Percentiles rank a stretch among this genome's conserved stretches.
Conservation (phyloP, 129 eudicot genomes). For the Tagetes erecta region DNA sequence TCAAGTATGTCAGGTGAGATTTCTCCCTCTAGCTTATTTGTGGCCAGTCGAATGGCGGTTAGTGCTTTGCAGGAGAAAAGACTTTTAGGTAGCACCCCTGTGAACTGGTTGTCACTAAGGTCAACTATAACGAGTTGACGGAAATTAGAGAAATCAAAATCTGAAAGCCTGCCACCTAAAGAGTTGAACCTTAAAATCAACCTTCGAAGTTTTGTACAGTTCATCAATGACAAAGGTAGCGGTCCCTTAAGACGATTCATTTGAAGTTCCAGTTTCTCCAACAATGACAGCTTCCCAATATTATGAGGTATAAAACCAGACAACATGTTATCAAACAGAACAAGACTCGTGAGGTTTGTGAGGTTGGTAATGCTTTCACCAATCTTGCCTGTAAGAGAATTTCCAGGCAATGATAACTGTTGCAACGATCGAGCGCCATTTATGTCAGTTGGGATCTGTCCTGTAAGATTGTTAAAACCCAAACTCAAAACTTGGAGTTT, state of each 20-base stretch:
- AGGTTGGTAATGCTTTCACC: conserved; percentile 35
- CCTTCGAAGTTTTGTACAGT: background rate
- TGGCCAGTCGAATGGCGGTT: background rate
- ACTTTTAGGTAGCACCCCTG: background rate
- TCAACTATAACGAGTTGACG: background rate
- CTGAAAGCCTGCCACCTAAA: background rate
- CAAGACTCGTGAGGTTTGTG: conserved; percentile 41
- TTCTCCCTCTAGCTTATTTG: conserved; percentile 8
- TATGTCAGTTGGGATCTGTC: conserved; percentile 40
- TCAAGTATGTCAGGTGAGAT: background rate
- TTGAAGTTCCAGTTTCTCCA: conserved; percentile 11
- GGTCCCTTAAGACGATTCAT: background rate
- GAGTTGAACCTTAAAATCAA: background rate
- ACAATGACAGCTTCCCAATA: background rate
- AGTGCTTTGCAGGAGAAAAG: background rate
- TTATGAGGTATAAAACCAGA: conserved; percentile 45
- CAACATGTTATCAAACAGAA: conserved; percentile 41
- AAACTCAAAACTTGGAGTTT: conserved; percentile 30
- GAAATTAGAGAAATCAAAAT: background rate
- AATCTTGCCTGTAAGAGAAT: no score
- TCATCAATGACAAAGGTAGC: background rate
- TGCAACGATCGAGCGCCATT: conserved; percentile 24
- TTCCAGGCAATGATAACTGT: conserved; percentile 45
- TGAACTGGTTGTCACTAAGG: background rate
- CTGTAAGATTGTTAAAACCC: conserved; percentile 40